These are phyloP conservation scores for Tetrahymena malaccensis DNA, from an alignment of 73 alveolate genomes.

Conservation along the genomic window DNA sequence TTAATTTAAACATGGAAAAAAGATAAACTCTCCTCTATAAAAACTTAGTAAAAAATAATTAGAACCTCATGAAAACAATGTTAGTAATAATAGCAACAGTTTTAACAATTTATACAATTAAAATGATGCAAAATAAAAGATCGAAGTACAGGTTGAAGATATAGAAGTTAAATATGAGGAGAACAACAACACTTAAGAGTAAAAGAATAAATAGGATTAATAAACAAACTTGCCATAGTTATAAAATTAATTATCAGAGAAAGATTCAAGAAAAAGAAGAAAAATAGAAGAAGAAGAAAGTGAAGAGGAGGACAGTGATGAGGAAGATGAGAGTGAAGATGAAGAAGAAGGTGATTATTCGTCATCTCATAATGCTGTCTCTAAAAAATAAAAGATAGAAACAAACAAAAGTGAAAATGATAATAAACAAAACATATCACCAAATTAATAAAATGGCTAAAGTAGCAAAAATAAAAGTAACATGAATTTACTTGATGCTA, in stretches of 20 bases:
- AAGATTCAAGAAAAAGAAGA: neutral
- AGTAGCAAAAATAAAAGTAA: neutral
- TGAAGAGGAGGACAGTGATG: neutral
- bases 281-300: neutral
- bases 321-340: neutral
- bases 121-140: neutral
- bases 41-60: neutral
- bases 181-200: neutral
- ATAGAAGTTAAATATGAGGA: neutral
- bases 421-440: neutral
- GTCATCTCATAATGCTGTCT: neutral
- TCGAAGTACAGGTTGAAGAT: neutral
- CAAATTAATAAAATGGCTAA: neutral
- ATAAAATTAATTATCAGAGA: neutral
- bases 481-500: neutral
- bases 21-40: neutral
- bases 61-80: neutral
- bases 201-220: neutral
- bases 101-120: neutral
- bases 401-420: neutral
- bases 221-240: neutral
- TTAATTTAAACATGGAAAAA: neutral
- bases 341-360: neutral
- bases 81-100: neutral
- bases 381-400: neutral